Evolutionary conservation across 2,329 filamentous ascomycete genomes (phyloP), one percentile per base, ranked within the genome.

Genomic region (Penicillium sp.): DNA sequence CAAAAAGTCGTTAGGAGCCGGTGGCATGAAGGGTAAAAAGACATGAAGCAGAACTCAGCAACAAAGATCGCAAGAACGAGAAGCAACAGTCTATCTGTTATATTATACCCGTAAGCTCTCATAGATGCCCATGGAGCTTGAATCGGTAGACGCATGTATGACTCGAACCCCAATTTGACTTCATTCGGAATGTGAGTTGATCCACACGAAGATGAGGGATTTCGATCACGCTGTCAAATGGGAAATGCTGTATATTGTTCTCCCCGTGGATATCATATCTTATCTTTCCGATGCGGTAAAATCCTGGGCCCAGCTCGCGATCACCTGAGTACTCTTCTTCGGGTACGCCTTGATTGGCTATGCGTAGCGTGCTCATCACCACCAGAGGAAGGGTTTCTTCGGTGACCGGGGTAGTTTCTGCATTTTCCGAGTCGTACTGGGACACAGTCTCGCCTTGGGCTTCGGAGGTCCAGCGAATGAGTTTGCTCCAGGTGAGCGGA

Each of bases 131-230:
- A 66, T 80, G 75, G 52, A 82, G 58, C 52, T 76, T 76, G 55
- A 81, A 61, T n/a, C 80, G 76, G 67, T 81, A 82, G 40, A 82
- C 64, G 64, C 80, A 82, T 1, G 79, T 81, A 57, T 77, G 68
- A 25, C 76, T 68, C 4, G 68, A 73, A 4, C 80, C 80, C 74
- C 80, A 80, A 58, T 81, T 82, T 1, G 73, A 76, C 22, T 73
- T 77, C 2, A 78, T 73, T 6, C 80, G 72, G 35, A 82, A 66
- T 14, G 78, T 76, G 22, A 80, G 76, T 52, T 74, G 75, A 46
- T 77, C 70, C 13, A 78, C 75, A 1, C 75, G 71, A 10, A 78
- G 65, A 2, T 66, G 68, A 2, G 73, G 71, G 13, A 76, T 61
- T 46, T 79, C 75, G 35, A 79, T 70, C 22, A 75, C 68, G 2